phyloP scores from a whole-genome alignment of 1,139 yeast genomes.

The Kluyveromyces sp. region DNA sequence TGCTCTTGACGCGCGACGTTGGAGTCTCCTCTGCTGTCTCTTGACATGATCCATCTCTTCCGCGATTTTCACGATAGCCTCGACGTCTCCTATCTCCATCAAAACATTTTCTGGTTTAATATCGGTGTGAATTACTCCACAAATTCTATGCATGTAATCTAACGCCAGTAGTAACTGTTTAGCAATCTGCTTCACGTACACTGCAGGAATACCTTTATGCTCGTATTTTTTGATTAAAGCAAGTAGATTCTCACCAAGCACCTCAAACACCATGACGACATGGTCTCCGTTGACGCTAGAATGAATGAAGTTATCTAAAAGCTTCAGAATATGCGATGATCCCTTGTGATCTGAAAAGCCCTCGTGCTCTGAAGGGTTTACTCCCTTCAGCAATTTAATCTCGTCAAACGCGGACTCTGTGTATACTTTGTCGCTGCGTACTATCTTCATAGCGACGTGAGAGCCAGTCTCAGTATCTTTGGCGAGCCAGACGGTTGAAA shows the following conservation, averaged over 20 bases:
- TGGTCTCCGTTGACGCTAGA: constrained; percentile 71
- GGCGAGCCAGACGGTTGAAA: constrained; percentile 75
- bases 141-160: constrained; percentile 63
- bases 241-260: constrained; percentile 68
- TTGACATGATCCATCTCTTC: constrained; percentile 48
- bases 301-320: constrained; percentile 61
- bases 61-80: constrained; percentile 53
- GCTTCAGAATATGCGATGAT: constrained; percentile 54
- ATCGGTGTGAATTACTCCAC: constrained; percentile 77
- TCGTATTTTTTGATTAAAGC: constrained; percentile 56
- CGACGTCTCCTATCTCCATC: constrained; percentile 69
- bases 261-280: constrained; percentile 76
- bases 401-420: constrained; percentile 76
- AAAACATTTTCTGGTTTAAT: constrained; percentile 72
- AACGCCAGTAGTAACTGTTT: constrained; percentile 60
- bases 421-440: constrained; percentile 63
- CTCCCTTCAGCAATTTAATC: constrained; percentile 41
- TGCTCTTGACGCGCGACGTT: constrained; percentile 28
- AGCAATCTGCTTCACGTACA: constrained; percentile 67
- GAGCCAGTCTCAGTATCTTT: constrained; percentile 45
- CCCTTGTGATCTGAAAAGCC: constrained; percentile 41
- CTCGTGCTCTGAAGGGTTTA: constrained; percentile 18
- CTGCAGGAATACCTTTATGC: constrained; percentile 64
- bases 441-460: constrained; percentile 74
- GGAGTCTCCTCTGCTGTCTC: constrained; percentile 37